These are phyloP conservation scores for Penicillium bialowiezense DNA, from an alignment of 495 filamentous ascomycete genomes.

Conservation along the genomic window DNA sequence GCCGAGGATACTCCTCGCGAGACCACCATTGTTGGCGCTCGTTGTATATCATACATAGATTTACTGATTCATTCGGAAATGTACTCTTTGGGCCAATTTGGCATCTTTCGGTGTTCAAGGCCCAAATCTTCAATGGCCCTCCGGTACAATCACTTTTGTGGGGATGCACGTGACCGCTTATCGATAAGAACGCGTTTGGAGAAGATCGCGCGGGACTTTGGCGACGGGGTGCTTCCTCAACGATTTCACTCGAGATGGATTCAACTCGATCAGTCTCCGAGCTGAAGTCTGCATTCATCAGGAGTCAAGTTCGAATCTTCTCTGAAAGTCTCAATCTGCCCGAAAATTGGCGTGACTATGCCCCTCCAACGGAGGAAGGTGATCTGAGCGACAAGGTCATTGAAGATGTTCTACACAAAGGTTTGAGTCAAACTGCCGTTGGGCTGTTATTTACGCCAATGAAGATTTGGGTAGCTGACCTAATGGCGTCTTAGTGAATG, in stretches of 20 bases:
- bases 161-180: slow-evolving; percentile 5
- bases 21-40: background rate
- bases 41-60: background rate
- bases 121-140: background rate
- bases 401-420: slow-evolving; percentile 53
- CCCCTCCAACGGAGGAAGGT: slow-evolving; percentile 40
- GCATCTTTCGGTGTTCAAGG: background rate
- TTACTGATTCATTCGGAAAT: background rate
- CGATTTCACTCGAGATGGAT: slow-evolving; percentile 34
- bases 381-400: slow-evolving; percentile 53
- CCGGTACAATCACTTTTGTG: background rate
- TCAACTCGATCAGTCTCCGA: slow-evolving; percentile 52
- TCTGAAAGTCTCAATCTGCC: slow-evolving; percentile 54
- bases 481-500: slow-evolving; percentile 52
- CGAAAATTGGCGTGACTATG: slow-evolving; percentile 53
- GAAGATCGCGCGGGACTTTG: slow-evolving; percentile 8
- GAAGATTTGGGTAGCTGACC: background rate
- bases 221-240: background rate
- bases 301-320: slow-evolving; percentile 60
- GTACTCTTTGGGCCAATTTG: too few species aligned
- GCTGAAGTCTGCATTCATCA: slow-evolving; percentile 63
- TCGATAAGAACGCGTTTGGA: slow-evolving; percentile 2
- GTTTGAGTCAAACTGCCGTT: slow-evolving; percentile 20
- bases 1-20: slow-evolving; percentile 11
- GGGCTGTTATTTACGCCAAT: background rate